Evolutionary conservation across 2,329 filamentous ascomycete species (phyloP), one percentile per base, ranked within the genome.

Genomic region (Rutstroemia sp.): DNA sequence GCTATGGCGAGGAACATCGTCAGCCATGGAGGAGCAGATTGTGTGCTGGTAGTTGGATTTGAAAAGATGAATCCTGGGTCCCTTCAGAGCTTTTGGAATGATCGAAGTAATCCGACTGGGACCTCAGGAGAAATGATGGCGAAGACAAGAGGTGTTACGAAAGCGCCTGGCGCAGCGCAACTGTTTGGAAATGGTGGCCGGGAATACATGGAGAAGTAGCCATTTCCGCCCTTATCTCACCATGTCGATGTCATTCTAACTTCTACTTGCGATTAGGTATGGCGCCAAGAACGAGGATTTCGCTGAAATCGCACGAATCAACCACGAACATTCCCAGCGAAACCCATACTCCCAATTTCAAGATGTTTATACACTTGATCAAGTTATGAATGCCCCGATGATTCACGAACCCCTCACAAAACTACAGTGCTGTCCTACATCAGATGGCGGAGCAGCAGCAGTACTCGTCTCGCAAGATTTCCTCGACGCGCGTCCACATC

Each of bases 261-360:
- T 27, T 2, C 1, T 25, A 3, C n/a, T 34, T 7, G 19, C 25
- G 10, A 21, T 39, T 10, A 61, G 58, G 21, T 58, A 59, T 44
- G 92, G 92, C 56, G 94, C 92, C 58, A 88, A 79, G 67, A 69
- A 80, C 10, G 85, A 88, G 64, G 92, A 97, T 77, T 96, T 97
- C 73, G 92, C 89, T 37, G 92, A 97, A 75, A 96, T 97, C 68
- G 92, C 84, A 9, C 85, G 92, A 64, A 74, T 97, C 70, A 97
- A 96, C 78, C 92, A 97, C 73, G 85, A 85, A 61, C 94, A 99
- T 79, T 92, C 86, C 21, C 87, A 87, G 71, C 83, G 87, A 64
- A 97, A 97, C 78, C 92, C 92, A 9, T 99, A 99, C 78, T 92
- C 90, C n/a, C 92, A 97, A 73, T 97, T 99, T 79, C 87, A 87